Percentiles rank a stretch among this genome's conserved stretches.
These are phyloP conservation scores for Blastobotrys serpentis DNA, from an alignment of 1,139 yeast genomes.

Conservation along the genomic window DNA sequence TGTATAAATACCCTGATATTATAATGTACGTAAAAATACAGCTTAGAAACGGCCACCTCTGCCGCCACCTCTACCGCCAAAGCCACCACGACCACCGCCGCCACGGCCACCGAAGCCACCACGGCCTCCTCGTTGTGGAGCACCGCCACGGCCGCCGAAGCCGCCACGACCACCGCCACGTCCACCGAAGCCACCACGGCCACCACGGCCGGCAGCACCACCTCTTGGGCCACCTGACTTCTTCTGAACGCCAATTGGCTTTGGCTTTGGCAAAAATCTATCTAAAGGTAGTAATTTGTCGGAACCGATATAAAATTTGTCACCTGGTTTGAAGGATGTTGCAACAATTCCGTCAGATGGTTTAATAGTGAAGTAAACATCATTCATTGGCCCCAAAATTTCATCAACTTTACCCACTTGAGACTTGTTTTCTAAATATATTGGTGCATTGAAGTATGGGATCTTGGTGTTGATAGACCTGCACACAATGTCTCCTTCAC, in stretches of 20 bases:
- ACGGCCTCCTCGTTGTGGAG: conserved; percentile 46
- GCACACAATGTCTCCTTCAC: conserved; percentile 97
- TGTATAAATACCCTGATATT: conserved; percentile 4
- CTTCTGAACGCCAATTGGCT: conserved; percentile 73
- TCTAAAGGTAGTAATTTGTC: conserved; percentile 95
- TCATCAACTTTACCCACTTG: conserved; percentile 98
- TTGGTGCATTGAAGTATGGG: conserved; percentile 99
- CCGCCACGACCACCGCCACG: conserved; percentile 44
- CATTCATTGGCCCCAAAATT: conserved; percentile 95
- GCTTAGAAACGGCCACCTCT: conserved; percentile 37
- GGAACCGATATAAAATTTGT: conserved; percentile 91
- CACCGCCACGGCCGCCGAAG: conserved; percentile 53
- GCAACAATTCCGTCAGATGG: conserved; percentile 97
- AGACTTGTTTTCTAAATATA: conserved; percentile 86
- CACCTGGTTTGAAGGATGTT: conserved; percentile 88
- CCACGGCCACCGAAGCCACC: conserved; percentile 39
- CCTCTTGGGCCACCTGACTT: conserved; percentile 51
- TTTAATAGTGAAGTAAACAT: conserved; percentile 93
- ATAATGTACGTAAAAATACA: conserved; percentile 4
- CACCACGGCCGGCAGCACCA: conserved; percentile 45
- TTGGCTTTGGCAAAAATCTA: conserved; percentile 92
- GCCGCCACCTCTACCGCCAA: conserved; percentile 43
- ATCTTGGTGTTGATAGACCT: conserved; percentile 90
- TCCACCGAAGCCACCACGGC: conserved; percentile 51
- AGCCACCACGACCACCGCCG: conserved; percentile 40